Evolutionary conservation across 1,139 yeast species (phyloP), one percentile per base, ranked within the genome.

Genomic region (Saccharomyces hybrid): DNA sequence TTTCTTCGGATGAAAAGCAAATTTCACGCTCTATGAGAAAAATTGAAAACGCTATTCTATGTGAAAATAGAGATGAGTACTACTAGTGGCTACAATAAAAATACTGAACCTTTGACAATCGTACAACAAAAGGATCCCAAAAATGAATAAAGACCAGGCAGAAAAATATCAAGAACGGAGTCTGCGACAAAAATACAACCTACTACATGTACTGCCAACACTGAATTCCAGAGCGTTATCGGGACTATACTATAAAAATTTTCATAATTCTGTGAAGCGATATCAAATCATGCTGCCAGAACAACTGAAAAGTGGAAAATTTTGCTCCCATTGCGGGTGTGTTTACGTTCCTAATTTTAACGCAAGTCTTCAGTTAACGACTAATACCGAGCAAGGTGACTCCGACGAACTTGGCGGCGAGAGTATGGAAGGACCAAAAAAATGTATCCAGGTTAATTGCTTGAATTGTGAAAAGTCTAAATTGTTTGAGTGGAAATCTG

Each of bases 301-400:
- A 5, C 51, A 51, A 2, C 56, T 67, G 16, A 52, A 53, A 13
- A 65, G 64, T 3, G 48, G 54, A 1, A 76, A 73, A 58, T 75
- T 74, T 59, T 82, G 87, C 59, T 62, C 66, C 1, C 61, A 63
- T 14, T 82, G 87, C 64, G 79, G 80, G 2, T 61, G 68, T 4
- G 61, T 78, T 3, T 69, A 71, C 50, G 68, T 82, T 1, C 79
- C 84, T 0, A 82, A 82, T 0, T 55, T 76, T 25, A 81, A 76
- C 27, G 64, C 75, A 28, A 61, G 72, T 2, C 53, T 62, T 34
- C 55, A 50, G 32, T 53, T 32, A 34, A 44, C 25, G 7, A 44
- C 25, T 9, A 23, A 20, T 13, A 26, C 26, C 13, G 52, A 46
- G 4, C 34, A 25, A 20, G 25, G 25, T 5, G 46, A 29, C 16